Conservation (phyloP, 177 flowering plant species). For the Tripterygium wilfordii region DNA sequence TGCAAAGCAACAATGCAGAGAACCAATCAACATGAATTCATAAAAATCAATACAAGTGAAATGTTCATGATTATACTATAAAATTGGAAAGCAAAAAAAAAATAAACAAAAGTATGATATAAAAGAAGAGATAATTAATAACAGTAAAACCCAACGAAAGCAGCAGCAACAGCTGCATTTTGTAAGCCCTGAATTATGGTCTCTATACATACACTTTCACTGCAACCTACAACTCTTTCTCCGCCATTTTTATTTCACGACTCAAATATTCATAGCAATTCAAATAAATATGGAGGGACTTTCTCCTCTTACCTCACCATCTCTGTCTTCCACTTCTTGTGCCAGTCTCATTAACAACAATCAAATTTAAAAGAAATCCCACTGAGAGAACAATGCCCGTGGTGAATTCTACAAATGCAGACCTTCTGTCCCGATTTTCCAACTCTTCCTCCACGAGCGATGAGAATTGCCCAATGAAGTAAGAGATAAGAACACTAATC, state of each 20-base stretch:
- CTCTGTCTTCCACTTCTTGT: slow-evolving; percentile 5
- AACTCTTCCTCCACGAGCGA: slow-evolving; percentile 16
- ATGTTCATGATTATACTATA: slow-evolving; percentile 34
- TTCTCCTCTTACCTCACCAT: slow-evolving; percentile 32
- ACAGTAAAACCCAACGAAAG: slow-evolving; percentile 30
- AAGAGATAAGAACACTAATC: background rate
- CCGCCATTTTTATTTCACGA: slow-evolving; percentile 53
- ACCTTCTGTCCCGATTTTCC: background rate
- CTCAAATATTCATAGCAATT: slow-evolving; percentile 49
- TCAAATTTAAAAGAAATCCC: background rate
- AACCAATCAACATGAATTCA: slow-evolving; percentile 18
- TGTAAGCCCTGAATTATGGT: slow-evolving; percentile 19
- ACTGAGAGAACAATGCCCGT: slow-evolving; percentile 1
- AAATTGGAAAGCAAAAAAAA: slow-evolving; percentile 15
- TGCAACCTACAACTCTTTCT: slow-evolving; percentile 42
- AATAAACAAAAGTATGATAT: slow-evolving; percentile 34
- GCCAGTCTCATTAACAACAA: slow-evolving; percentile 1
- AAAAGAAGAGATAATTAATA: slow-evolving; percentile 15
- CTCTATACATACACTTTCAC: slow-evolving; percentile 60
- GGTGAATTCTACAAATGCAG: too few species aligned
- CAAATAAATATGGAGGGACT: slow-evolving; percentile 49
- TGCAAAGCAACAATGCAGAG: too few species aligned
- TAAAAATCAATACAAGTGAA: slow-evolving; percentile 29
- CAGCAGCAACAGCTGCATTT: slow-evolving; percentile 17
- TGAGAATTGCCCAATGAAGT: slow-evolving; percentile 26